Evolutionary conservation across 495 filamentous ascomycete species (phyloP).

Genomic region (Talaromyces thailandensis): DNA sequence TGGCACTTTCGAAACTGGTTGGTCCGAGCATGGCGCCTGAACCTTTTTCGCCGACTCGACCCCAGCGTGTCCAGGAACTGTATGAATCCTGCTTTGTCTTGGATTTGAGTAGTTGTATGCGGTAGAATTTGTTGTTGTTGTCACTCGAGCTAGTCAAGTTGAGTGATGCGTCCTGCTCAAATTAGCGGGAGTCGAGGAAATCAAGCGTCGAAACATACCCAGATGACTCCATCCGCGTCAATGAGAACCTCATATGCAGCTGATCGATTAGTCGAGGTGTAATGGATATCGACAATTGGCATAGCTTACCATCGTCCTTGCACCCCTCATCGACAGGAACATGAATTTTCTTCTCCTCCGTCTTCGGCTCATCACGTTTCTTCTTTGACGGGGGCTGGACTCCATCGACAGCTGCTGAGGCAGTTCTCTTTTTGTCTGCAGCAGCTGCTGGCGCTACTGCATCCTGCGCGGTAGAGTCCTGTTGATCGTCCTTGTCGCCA

Average conservation of each 20-base stretch:
- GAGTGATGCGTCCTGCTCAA: slow-evolving; percentile 31
- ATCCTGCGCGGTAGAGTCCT: not conserved
- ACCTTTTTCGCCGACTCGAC: slow-evolving; percentile 67
- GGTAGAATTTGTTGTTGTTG: slow-evolving; percentile 72
- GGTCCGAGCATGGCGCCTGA: slow-evolving; percentile 41
- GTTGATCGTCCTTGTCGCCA: slow-evolving; percentile 5
- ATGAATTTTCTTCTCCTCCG: slow-evolving; percentile 25
- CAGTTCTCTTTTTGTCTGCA: not conserved
- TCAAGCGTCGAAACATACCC: slow-evolving; percentile 10
- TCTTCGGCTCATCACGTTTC: slow-evolving; percentile 35
- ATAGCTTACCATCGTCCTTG: slow-evolving; percentile 22
- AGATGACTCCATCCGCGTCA: slow-evolving; percentile 52
- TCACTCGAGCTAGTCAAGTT: slow-evolving; percentile 40
- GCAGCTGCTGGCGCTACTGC: not conserved
- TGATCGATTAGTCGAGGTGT: slow-evolving; percentile 8
- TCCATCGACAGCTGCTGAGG: slow-evolving; percentile 1
- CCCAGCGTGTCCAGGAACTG: slow-evolving; percentile 64
- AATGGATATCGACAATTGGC: not conserved
- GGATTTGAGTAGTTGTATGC: slow-evolving; percentile 41
- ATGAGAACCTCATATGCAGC: slow-evolving; percentile 50
- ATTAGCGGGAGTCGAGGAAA: slow-evolving; percentile 7
- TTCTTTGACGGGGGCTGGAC: slow-evolving; percentile 22
- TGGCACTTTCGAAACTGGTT: slow-evolving; percentile 34
- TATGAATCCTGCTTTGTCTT: slow-evolving; percentile 19
- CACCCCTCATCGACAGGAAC: slow-evolving; percentile 45